phyloP scores from a whole-genome alignment of 495 filamentous ascomycete genomes.

The Penicillium ochrochloron region DNA sequence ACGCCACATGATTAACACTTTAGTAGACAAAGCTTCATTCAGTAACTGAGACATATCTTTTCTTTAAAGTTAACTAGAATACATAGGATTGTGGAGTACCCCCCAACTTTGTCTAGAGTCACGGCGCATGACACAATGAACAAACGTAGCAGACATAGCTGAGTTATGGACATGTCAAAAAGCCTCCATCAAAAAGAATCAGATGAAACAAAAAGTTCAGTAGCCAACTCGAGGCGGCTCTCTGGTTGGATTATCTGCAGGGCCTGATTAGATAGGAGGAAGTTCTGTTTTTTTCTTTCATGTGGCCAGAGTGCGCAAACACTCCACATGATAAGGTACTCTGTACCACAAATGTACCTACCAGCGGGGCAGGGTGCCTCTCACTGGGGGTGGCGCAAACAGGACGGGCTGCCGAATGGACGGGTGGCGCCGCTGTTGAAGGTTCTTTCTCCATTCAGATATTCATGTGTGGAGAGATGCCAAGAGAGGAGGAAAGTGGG shows the following conservation, averaged over 20 bases:
- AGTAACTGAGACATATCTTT: neutral
- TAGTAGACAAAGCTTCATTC: neutral
- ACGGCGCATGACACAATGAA: neutral
- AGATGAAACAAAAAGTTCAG: neutral
- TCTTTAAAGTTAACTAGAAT: neutral
- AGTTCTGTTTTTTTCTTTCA: neutral
- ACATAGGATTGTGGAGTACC: neutral
- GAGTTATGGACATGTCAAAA: neutral
- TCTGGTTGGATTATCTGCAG: neutral
- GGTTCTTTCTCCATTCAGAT: neutral
- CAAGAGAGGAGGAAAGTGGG: neutral
- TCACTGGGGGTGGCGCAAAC: conserved; percentile 6
- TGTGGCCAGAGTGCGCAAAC: neutral
- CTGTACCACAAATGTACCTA: neutral
- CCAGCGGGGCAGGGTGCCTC: neutral
- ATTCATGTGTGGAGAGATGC: neutral
- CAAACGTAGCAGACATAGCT: neutral
- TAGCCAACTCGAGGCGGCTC: neutral
- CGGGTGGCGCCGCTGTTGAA: conserved; percentile 15
- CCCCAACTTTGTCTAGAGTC: neutral
- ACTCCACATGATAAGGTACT: neutral
- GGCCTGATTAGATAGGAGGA: neutral
- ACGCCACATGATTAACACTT: neutral
- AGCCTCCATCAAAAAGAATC: neutral
- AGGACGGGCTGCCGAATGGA: neutral